phyloP scores from a whole-genome alignment of 2,329 filamentous ascomycete genomes.

The Neophaeococcomyces mojaviensis region DNA sequence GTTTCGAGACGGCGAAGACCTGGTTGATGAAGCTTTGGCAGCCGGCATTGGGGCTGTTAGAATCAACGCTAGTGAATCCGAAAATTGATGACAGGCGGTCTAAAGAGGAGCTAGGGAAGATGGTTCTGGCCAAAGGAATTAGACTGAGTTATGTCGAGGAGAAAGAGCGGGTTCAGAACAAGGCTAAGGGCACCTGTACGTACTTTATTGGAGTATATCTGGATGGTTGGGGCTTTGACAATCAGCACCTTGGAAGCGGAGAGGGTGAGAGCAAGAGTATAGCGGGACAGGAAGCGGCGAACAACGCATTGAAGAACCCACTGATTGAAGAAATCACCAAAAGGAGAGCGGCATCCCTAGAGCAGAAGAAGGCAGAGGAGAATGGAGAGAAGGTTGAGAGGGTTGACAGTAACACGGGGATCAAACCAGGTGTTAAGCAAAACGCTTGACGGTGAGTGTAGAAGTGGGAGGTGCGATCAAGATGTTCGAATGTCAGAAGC shows the following conservation, averaged over 20 bases:
- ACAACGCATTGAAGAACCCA: constrained; percentile 32
- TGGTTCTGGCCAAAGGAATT: constrained; percentile 51
- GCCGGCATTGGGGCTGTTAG: constrained; percentile 45
- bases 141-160: constrained; percentile 53
- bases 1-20: constrained; percentile 52
- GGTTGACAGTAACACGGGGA: background rate
- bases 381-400: background rate
- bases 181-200: constrained; percentile 31
- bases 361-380: constrained; percentile 15
- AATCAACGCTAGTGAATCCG: constrained; percentile 17
- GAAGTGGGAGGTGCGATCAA: too few relatives aligned
- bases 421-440: too few relatives aligned
- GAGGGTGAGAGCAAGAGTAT: constrained; percentile 36
- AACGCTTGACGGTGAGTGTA: too few relatives aligned
- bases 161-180: constrained; percentile 26
- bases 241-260: constrained; percentile 38
- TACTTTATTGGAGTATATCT: constrained; percentile 42
- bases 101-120: constrained; percentile 48
- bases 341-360: constrained; percentile 26
- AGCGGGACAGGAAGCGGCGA: constrained; percentile 40
- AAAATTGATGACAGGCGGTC: constrained; percentile 29
- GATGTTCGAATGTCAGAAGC: too few relatives aligned
- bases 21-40: constrained; percentile 76
- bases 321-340: constrained; percentile 33
- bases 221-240: constrained; percentile 40